These are phyloP conservation scores for Coleophoma cylindrospora DNA, from an alignment of 2,329 filamentous ascomycete genomes.

Conservation along the genomic window DNA sequence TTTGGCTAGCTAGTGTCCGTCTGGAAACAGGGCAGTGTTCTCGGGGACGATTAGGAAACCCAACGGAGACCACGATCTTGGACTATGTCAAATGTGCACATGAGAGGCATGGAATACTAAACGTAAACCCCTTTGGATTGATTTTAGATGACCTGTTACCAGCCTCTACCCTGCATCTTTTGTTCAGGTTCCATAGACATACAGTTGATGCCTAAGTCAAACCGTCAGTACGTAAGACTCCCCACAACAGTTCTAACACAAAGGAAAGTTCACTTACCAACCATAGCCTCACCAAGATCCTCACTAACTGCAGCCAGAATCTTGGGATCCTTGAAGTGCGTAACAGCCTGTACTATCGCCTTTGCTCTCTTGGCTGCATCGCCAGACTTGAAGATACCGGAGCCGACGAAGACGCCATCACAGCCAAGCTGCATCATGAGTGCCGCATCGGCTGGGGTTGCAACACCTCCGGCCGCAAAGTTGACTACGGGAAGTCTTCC, in stretches of 20 bases:
- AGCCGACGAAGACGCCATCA: conserved; percentile 95
- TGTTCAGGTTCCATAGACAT: conserved; percentile 70
- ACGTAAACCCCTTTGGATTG: not conserved
- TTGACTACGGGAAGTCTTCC: conserved; percentile 92
- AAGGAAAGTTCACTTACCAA: conserved; percentile 44
- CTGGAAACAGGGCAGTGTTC: too few relatives aligned
- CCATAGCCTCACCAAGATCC: conserved; percentile 95
- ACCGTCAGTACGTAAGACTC: too few relatives aligned
- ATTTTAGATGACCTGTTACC: conserved; percentile 46
- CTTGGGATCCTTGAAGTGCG: conserved; percentile 81
- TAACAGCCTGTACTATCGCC: conserved; percentile 92
- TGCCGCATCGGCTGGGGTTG: conserved; percentile 94
- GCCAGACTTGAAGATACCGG: conserved; percentile 95
- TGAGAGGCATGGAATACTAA: not conserved
- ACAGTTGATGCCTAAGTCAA: conserved; percentile 59
- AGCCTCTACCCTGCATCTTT: conserved; percentile 81
- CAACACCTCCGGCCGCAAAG: conserved; percentile 97
- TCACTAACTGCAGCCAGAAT: conserved; percentile 82
- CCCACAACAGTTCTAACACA: too few relatives aligned
- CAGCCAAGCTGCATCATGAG: conserved; percentile 99
- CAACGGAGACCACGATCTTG: too few relatives aligned
- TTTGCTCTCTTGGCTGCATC: conserved; percentile 85
- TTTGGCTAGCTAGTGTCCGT: too few relatives aligned
- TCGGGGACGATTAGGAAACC: not conserved
- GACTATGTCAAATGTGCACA: not conserved